Evolutionary conservation across 345 rosid species (phyloP).

Genomic region (Tarenaya hassleriana): DNA sequence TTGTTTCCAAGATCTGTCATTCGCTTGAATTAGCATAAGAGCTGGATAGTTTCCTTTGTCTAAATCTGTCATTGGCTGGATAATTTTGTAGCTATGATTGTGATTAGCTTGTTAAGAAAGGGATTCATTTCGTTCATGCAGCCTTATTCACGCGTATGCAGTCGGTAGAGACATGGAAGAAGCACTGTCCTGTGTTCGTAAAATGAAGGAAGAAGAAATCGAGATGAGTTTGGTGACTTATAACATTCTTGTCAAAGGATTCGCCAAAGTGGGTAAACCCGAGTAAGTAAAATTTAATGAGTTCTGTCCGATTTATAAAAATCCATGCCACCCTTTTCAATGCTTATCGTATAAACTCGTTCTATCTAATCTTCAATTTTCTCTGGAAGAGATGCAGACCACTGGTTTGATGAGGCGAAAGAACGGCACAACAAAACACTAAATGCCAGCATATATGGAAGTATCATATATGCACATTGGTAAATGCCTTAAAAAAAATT

Average conservation of each 20-base stretch:
- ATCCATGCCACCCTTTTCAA: neutral
- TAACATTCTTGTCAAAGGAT: slow-evolving; percentile 71
- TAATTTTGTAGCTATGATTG: slow-evolving; percentile 8
- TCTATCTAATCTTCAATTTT: slow-evolving; percentile 37
- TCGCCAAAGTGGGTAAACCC: slow-evolving; percentile 69
- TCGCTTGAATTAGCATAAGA: no score
- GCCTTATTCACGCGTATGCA: slow-evolving; percentile 98
- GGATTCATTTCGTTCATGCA: slow-evolving; percentile 66
- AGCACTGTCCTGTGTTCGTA: slow-evolving; percentile 86
- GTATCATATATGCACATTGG: slow-evolving; percentile 89
- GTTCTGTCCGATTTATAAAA: slow-evolving; percentile 3
- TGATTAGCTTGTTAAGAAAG: slow-evolving; percentile 30
- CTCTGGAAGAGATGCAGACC: slow-evolving; percentile 93
- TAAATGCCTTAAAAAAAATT: slow-evolving; percentile 26
- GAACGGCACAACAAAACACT: slow-evolving; percentile 45
- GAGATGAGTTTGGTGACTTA: slow-evolving; percentile 91
- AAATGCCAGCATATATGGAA: slow-evolving; percentile 84
- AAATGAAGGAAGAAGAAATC: slow-evolving; percentile 86
- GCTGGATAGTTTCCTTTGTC: no score
- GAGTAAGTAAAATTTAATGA: slow-evolving; percentile 54
- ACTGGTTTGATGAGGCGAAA: slow-evolving; percentile 83
- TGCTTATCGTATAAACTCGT: neutral
- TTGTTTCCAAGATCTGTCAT: no score
- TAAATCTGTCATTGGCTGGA: no score
- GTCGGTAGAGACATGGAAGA: slow-evolving; percentile 99